phyloP scores from a whole-genome alignment of 192 early-diverging fungal species.

The Phycomyces nitens region DNA sequence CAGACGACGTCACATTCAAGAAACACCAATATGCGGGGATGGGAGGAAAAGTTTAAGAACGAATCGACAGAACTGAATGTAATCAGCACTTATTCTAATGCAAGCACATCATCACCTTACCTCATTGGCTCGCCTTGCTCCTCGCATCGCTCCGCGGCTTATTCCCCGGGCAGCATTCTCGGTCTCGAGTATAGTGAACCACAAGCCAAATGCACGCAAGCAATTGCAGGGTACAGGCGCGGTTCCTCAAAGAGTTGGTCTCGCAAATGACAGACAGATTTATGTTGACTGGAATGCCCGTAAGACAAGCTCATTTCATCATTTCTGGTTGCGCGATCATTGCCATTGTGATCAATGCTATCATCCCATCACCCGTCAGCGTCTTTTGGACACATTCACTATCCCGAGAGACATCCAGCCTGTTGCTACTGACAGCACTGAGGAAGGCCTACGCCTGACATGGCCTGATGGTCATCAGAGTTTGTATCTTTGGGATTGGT shows the following conservation, averaged over 20 bases:
- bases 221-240: slow-evolving; percentile 10
- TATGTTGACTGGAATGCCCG: slow-evolving; percentile 29
- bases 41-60: too few species aligned
- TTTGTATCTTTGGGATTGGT: slow-evolving; percentile 58
- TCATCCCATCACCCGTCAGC: slow-evolving; percentile 72
- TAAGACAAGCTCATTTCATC: slow-evolving; percentile 43
- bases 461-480: slow-evolving; percentile 63
- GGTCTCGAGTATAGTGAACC: background rate
- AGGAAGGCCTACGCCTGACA: slow-evolving; percentile 39
- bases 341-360: slow-evolving; percentile 76
- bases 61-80: too few species aligned
- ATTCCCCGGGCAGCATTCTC: slow-evolving; percentile 3
- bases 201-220: slow-evolving; percentile 20
- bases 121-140: too few species aligned
- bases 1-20: too few species aligned
- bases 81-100: too few species aligned
- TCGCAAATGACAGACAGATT: slow-evolving; percentile 29
- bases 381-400: slow-evolving; percentile 66
- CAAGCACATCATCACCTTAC: too few species aligned
- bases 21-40: too few species aligned
- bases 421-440: slow-evolving; percentile 32
- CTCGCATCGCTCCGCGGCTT: too few species aligned
- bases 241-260: slow-evolving; percentile 18
- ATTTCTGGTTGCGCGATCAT: slow-evolving; percentile 83
- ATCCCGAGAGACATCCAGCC: slow-evolving; percentile 60